Evolutionary conservation across 2,329 filamentous ascomycete genomes (phyloP), one percentile per base, ranked within the genome.

Genomic region (Fusarium anguioides): DNA sequence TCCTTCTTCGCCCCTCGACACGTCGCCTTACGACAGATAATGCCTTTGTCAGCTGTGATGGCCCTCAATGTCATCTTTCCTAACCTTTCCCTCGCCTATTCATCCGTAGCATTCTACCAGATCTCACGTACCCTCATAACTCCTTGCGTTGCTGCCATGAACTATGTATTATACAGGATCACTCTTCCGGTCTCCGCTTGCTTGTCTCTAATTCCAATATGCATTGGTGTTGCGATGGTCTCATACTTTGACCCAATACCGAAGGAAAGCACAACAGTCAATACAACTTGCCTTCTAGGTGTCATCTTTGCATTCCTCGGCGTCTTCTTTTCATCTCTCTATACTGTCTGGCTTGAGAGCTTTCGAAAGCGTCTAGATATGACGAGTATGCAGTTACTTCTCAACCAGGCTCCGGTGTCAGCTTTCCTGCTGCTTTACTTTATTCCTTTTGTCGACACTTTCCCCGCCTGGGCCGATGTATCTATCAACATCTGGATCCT

Each of bases 71-170:
- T 91, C 73, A 87, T 91, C 64, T 81, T 91, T 3, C 88, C 88
- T 11, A 91, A 91, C 72, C 78, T 91, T 8, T 90, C 87, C 2
- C 81, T 92, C 40, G 88, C 89, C 27, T 90, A 87, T 75, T 91
- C 88, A 21, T 86, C 85, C 48, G 86, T 91, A 39, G 89, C 88
- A 39, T 91, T 91, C 75, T 91, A 91, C 76, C 89, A 92, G 75
- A 85, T 91, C 46, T 88, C 87, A 6, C 85, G 89, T 23, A 89
- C 91, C 59, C 80, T 91, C 14, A 82, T 91, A 26, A 91, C 89
- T 2, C 89, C 89, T 5, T 83, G 82, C 40, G 88, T 90, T 20
- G 89, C 88, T 6, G 75, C 86, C 17, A 86, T 91, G 81, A 91
- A 91, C 76, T 89, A 81, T 69, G 74, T 88, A 21, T 79, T 91